A percentile compares a stretch with the other conserved stretches of the same genome.
Conservation (phyloP, 2,329 filamentous ascomycete species). For the Talaromyces marneffei region DNA sequence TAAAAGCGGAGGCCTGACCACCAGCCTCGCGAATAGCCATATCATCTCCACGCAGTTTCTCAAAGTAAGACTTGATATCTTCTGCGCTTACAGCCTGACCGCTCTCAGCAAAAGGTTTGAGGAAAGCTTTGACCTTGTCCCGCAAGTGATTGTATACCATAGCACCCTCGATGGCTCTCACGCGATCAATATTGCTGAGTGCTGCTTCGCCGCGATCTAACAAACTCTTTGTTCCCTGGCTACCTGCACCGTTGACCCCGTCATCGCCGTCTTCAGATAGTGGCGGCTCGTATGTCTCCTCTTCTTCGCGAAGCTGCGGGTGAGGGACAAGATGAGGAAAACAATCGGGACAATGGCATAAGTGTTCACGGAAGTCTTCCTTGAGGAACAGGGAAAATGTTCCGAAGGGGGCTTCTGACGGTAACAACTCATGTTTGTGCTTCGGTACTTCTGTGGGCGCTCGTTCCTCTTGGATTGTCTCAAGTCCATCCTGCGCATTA, state of each 20-base stretch:
- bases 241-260: conserved; percentile 45
- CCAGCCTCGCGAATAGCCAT: conserved; percentile 62
- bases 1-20: conserved; percentile 43
- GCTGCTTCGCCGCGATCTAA: conserved; percentile 90
- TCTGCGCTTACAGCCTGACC: conserved; percentile 84
- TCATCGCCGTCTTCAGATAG: conserved; percentile 57
- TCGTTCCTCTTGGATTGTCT: conserved; percentile 18
- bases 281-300: conserved; percentile 89
- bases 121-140: conserved; percentile 90
- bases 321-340: conserved; percentile 66
- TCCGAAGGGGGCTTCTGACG: conserved; percentile 46
- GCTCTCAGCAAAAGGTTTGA: conserved; percentile 88
- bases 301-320: conserved; percentile 82
- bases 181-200: conserved; percentile 83
- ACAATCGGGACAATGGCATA: conserved; percentile 80
- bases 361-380: conserved; percentile 67
- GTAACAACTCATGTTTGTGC: conserved; percentile 60
- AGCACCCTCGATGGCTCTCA: conserved; percentile 88
- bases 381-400: conserved; percentile 78
- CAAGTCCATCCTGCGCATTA: conserved; percentile 27
- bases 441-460: conserved; percentile 23
- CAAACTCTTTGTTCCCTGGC: conserved; percentile 72
- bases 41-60: conserved; percentile 84
- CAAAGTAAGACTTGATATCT: conserved; percentile 95
- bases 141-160: conserved; percentile 98